A percentile compares a stretch with the other conserved stretches of the same genome.
Conservation (phyloP, 1,284 basidiomycete species). For the Ceratobasidium sp. region DNA sequence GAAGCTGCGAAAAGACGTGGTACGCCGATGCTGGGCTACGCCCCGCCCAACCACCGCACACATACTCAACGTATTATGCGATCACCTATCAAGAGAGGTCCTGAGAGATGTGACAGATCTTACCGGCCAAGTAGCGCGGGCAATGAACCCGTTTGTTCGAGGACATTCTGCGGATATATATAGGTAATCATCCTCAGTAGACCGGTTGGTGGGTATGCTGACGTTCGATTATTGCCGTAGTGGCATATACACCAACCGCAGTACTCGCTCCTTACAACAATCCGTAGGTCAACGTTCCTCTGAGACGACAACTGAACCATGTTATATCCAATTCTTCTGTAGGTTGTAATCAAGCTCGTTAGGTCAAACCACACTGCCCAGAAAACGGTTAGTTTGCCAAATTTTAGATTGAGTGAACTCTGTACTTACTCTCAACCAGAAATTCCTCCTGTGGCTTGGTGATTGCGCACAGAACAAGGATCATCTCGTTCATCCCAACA, state of each 20-base stretch:
- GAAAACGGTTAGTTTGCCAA: neutral
- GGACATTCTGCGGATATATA: conserved; percentile 24
- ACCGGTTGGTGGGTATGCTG: neutral
- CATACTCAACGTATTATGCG: conserved; percentile 9
- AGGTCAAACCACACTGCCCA: conserved; percentile 12
- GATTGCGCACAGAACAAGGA: conserved; percentile 6
- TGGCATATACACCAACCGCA: conserved; percentile 11
- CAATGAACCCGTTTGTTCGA: conserved; percentile 12
- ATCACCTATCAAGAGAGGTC: conserved; percentile 8
- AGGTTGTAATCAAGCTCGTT: conserved; percentile 28
- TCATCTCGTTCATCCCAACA: neutral
- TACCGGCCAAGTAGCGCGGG: neutral
- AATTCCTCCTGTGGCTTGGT: conserved; percentile 20
- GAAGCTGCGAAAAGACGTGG: conserved; percentile 10
- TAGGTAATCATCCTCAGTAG: neutral
- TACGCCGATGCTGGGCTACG: conserved; percentile 23
- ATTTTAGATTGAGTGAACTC: too few species aligned
- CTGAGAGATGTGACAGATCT: conserved; percentile 13
- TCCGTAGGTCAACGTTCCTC: neutral
- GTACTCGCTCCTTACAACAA: neutral
- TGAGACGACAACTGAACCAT: neutral
- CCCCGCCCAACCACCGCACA: conserved; percentile 7
- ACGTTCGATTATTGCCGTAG: neutral
- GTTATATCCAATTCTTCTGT: neutral
- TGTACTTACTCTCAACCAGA: neutral